Conservation (phyloP, 768 basidiomycete species). For the Mrakia gelida region DNA sequence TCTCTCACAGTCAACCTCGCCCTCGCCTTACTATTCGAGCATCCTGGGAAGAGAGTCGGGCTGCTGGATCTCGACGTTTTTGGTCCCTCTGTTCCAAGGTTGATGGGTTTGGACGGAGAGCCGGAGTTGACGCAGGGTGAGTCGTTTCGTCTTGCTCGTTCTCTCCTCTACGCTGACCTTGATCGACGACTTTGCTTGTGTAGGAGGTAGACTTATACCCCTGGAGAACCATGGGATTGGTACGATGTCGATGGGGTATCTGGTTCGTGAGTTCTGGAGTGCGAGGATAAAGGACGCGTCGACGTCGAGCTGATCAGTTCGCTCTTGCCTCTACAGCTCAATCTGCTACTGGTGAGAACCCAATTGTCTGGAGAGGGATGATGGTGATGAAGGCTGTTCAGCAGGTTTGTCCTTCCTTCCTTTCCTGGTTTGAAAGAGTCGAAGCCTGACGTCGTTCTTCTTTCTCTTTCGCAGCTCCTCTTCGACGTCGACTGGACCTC, state of each 20-base stretch:
- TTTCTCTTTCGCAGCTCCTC: conserved; percentile 51
- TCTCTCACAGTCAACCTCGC: conserved; percentile 66
- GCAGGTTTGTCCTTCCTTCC: conserved; percentile 49
- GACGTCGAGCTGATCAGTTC: not conserved
- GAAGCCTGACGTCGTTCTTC: not conserved
- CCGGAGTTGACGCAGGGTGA: conserved; percentile 67
- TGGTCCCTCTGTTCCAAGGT: conserved; percentile 85
- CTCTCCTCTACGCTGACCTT: not conserved
- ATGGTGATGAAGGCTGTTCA: conserved; percentile 99
- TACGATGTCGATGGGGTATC: conserved; percentile 96
- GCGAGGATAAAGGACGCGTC: not conserved
- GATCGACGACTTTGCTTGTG: not conserved
- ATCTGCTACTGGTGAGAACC: conserved; percentile 59
- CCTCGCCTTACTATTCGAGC: conserved; percentile 54
- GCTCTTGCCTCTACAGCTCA: conserved; percentile 42
- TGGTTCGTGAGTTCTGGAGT: conserved; percentile 51
- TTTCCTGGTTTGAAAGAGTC: not conserved
- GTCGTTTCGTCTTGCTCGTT: not conserved
- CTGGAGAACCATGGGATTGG: conserved; percentile 81
- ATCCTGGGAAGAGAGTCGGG: conserved; percentile 60
- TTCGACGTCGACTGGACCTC: conserved; percentile 87
- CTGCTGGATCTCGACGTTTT: conserved; percentile 93
- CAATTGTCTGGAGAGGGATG: conserved; percentile 90
- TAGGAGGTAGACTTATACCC: conserved; percentile 74
- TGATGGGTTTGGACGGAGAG: conserved; percentile 84